phyloP scores from a whole-genome alignment of 768 basidiomycete genomes.

The Tulasnella sp. region DNA sequence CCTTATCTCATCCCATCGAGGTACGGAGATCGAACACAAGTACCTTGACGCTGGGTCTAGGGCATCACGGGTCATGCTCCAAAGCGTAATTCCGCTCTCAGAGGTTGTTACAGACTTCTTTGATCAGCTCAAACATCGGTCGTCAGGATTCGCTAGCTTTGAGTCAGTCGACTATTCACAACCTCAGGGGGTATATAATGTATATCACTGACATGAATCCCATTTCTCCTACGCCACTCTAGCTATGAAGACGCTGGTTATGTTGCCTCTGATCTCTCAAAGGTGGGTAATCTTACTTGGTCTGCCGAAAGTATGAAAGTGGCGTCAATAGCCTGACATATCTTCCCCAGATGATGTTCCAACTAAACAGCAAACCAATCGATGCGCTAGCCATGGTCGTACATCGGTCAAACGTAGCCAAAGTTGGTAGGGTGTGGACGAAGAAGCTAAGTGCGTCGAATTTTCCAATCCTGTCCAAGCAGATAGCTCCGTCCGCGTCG shows the following conservation, averaged over 20 bases:
- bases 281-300: conserved; percentile 37
- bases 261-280: conserved; percentile 63
- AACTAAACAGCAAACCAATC: conserved; percentile 79
- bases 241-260: conserved; percentile 97
- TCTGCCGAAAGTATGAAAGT: background rate
- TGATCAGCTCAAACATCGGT: conserved; percentile 84
- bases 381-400: conserved; percentile 91
- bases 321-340: background rate
- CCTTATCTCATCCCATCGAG: conserved; percentile 77
- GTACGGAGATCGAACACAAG: conserved; percentile 67
- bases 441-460: conserved; percentile 71
- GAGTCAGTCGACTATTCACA: conserved; percentile 43
- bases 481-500: background rate
- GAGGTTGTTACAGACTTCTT: conserved; percentile 96
- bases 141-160: conserved; percentile 85
- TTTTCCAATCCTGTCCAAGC: too few relatives aligned
- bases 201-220: background rate
- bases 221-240: too few relatives aligned
- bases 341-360: conserved; percentile 63
- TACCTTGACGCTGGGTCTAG: conserved; percentile 53
- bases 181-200: background rate
- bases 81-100: conserved; percentile 73
- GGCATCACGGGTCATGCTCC: conserved; percentile 65
- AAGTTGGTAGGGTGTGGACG: conserved; percentile 72
- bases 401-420: conserved; percentile 65